Percentiles rank a stretch among this genome's conserved stretches.
Evolutionary conservation across 164 flowering plant genomes (phyloP).

Genomic region (Pachysandra terminalis): DNA sequence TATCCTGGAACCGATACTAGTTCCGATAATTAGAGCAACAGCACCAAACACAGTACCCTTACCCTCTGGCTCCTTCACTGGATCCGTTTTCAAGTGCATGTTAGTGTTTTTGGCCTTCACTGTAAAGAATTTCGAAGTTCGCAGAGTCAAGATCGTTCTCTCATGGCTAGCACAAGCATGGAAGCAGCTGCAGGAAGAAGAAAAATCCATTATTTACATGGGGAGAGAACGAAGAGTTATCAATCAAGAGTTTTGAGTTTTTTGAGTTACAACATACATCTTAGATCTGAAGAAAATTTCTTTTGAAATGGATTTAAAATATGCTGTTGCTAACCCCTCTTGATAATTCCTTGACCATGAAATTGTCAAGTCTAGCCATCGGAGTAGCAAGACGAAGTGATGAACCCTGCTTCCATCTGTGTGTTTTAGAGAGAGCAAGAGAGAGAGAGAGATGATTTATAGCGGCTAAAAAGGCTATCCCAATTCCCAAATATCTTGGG

Average conservation of each 20-base stretch:
- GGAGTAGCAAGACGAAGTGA: constrained; percentile 12
- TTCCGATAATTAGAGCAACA: constrained; percentile 69
- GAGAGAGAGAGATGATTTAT: constrained; percentile 7
- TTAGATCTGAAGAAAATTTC: constrained; percentile 21
- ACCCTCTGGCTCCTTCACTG: constrained; percentile 17
- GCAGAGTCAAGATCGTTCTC: background rate
- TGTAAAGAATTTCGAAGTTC: constrained; percentile 14
- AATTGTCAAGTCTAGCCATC: background rate
- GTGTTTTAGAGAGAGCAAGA: background rate
- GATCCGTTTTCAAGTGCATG: constrained; percentile 9
- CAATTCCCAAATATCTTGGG: constrained; percentile 22
- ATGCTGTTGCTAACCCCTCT: background rate
- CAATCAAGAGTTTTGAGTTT: background rate
- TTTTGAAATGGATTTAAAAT: too few relatives aligned
- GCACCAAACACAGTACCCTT: constrained; percentile 69
- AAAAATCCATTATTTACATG: background rate
- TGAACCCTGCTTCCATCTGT: constrained; percentile 18
- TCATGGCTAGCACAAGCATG: constrained; percentile 7
- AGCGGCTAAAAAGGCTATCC: constrained; percentile 7
- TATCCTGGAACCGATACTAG: constrained; percentile 81
- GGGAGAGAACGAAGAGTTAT: background rate
- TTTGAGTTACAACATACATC: constrained; percentile 24
- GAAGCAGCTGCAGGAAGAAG: constrained; percentile 10
- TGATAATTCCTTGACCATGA: constrained; percentile 12
- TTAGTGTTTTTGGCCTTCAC: constrained; percentile 14